Percentiles rank a stretch among this genome's conserved stretches.
Evolutionary conservation across 1,284 basidiomycete species (phyloP).

Genomic region (Fomes fomentarius): DNA sequence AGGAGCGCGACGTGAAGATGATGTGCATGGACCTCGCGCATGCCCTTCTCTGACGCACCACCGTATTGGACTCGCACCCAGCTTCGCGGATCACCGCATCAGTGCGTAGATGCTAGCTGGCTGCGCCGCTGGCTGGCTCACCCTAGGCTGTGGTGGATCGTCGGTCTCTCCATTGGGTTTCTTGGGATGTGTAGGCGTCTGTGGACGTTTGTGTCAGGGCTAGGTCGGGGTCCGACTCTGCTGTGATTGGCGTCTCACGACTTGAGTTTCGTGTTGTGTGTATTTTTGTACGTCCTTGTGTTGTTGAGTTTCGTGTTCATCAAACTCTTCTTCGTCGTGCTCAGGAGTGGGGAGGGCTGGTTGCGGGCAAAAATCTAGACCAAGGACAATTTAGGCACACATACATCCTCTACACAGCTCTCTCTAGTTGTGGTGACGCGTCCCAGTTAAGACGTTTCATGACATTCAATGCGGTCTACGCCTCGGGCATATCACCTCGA

Average conservation of each 20-base stretch:
- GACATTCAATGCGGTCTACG: too few relatives aligned
- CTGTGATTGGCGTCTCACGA: neutral
- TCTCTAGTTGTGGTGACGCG: too few relatives aligned
- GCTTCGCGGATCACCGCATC: too few relatives aligned
- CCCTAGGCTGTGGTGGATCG: neutral
- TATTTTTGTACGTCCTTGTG: neutral
- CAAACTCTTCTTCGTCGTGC: neutral
- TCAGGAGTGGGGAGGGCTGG: neutral
- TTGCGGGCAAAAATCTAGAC: too few relatives aligned
- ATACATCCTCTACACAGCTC: too few relatives aligned
- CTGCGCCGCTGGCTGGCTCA: neutral
- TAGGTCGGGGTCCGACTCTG: neutral
- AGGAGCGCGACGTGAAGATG: constrained; percentile 64
- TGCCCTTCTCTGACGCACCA: constrained; percentile 46
- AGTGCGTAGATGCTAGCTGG: neutral
- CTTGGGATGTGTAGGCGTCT: constrained; percentile 14
- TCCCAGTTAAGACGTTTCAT: too few relatives aligned
- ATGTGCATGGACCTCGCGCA: constrained; percentile 61
- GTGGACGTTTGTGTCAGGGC: constrained; percentile 10
- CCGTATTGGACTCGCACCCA: too few relatives aligned
- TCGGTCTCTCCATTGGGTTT: neutral
- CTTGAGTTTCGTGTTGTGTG: neutral
- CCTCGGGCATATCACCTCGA: too few relatives aligned
- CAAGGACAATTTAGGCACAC: too few relatives aligned
- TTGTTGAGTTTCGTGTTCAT: neutral